Percentiles rank a stretch among this genome's conserved stretches.
Evolutionary conservation across 768 basidiomycete genomes (phyloP).

Genomic region (Tulasnella sp.): DNA sequence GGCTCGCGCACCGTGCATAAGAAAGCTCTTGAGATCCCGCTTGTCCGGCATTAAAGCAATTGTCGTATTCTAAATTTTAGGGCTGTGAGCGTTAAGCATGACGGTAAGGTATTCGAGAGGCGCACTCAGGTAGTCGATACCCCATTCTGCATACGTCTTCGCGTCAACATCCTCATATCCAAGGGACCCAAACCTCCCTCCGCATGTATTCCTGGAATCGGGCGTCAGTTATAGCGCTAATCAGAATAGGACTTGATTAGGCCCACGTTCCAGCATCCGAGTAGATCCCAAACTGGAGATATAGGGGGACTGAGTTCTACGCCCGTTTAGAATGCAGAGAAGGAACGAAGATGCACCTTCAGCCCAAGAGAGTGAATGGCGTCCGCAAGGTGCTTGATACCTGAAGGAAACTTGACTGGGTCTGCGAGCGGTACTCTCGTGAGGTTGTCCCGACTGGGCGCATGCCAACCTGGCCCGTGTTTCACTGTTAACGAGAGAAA

Average conservation of each 20-base stretch:
- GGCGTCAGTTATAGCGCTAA: neutral
- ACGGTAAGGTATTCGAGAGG: conserved; percentile 23
- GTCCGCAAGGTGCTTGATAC: conserved; percentile 24
- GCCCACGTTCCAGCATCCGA: conserved; percentile 32
- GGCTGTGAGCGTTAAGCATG: neutral
- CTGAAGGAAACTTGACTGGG: conserved; percentile 22
- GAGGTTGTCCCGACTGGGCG: conserved; percentile 16
- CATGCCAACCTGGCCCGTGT: conserved; percentile 24
- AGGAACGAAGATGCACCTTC: conserved; percentile 17
- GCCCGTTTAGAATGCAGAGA: neutral
- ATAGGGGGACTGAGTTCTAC: neutral
- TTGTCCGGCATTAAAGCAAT: conserved; percentile 41
- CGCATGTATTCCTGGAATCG: conserved; percentile 30
- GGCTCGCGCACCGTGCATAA: conserved; percentile 34
- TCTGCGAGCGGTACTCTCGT: conserved; percentile 22
- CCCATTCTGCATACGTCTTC: conserved; percentile 43
- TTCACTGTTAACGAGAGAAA: conserved; percentile 15
- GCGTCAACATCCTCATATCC: conserved; percentile 44
- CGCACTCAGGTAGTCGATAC: conserved; percentile 40
- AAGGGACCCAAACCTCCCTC: conserved; percentile 36
- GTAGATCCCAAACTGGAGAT: conserved; percentile 34
- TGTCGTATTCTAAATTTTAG: conserved; percentile 37
- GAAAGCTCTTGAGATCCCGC: conserved; percentile 41
- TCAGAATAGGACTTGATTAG: neutral
- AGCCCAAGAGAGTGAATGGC: conserved; percentile 24